Evolutionary conservation across 345 rosid genomes (phyloP).

Genomic region (Luvunga scandens): DNA sequence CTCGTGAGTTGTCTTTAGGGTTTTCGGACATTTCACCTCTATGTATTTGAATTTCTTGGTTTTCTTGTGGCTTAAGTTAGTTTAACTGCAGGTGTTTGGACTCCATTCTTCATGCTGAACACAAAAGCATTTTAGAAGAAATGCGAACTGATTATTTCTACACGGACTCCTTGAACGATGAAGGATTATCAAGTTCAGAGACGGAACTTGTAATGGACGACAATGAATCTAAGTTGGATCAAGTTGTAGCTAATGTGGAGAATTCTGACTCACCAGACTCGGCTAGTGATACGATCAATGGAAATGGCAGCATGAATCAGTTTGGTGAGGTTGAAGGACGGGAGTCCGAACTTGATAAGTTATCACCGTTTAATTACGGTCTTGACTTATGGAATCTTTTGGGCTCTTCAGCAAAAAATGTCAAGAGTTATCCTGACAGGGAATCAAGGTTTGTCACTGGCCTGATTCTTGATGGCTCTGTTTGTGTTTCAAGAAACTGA

Average conservation of each 20-base stretch:
- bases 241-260: conserved; percentile 1
- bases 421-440: conserved; percentile 31
- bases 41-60: conserved; percentile 1
- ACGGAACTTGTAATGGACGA: conserved; percentile 10
- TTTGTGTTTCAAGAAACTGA: not conserved
- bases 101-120: conserved; percentile 87
- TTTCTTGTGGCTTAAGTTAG: not conserved
- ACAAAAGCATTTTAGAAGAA: conserved; percentile 69
- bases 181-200: conserved; percentile 19
- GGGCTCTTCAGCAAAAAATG: conserved; percentile 37
- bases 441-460: conserved; percentile 35
- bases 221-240: not conserved
- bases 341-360: conserved; percentile 18
- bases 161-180: conserved; percentile 35
- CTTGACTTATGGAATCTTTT: conserved; percentile 52
- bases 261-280: conserved; percentile 17
- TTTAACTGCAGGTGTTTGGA: conserved; percentile 62
- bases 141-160: conserved; percentile 69
- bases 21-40: not conserved
- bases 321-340: conserved; percentile 17
- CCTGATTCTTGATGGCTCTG: not conserved
- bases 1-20: conserved; percentile 44
- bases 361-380: conserved; percentile 39
- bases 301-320: conserved; percentile 21
- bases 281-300: conserved; percentile 16